Conservation (phyloP, 2,329 filamentous ascomycete genomes). For the Epichloe uncinata region DNA sequence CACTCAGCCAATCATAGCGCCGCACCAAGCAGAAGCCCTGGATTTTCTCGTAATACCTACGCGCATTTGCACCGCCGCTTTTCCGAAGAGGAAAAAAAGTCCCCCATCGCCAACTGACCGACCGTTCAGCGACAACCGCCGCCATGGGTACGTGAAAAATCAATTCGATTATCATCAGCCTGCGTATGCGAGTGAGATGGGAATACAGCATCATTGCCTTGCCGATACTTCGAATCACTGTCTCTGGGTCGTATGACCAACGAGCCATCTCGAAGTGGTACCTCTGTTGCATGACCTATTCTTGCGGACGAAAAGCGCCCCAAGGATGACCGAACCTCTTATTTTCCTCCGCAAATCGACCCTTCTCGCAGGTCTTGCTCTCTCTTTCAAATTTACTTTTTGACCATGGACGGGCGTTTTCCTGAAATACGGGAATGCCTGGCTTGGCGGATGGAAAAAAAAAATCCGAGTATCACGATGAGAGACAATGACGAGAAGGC, state of each 20-base stretch:
- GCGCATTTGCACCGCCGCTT: conserved; percentile 18
- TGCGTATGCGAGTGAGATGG: conserved; percentile 36
- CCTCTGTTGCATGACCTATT: conserved; percentile 5
- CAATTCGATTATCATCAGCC: conserved; percentile 23
- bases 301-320: conserved; percentile 7
- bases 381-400: background rate
- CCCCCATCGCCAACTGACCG: conserved; percentile 28
- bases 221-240: background rate
- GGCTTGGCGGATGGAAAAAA: conserved; percentile 8
- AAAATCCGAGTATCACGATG: conserved; percentile 8
- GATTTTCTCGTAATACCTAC: conserved; percentile 15
- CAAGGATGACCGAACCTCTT: background rate
- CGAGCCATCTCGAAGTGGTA: conserved; percentile 10
- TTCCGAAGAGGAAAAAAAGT: conserved; percentile 17
- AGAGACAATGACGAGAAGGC: background rate
- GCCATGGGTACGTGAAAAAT: conserved; percentile 48
- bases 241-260: background rate
- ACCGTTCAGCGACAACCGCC: conserved; percentile 30
- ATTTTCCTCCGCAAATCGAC: background rate
- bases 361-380: background rate
- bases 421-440: conserved; percentile 7
- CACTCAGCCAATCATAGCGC: conserved; percentile 7
- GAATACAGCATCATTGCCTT: background rate
- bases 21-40: conserved; percentile 13
- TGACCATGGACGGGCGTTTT: conserved; percentile 9